phyloP scores from a whole-genome alignment of 2,329 filamentous ascomycete species.

The Trichoderma aggressivum region DNA sequence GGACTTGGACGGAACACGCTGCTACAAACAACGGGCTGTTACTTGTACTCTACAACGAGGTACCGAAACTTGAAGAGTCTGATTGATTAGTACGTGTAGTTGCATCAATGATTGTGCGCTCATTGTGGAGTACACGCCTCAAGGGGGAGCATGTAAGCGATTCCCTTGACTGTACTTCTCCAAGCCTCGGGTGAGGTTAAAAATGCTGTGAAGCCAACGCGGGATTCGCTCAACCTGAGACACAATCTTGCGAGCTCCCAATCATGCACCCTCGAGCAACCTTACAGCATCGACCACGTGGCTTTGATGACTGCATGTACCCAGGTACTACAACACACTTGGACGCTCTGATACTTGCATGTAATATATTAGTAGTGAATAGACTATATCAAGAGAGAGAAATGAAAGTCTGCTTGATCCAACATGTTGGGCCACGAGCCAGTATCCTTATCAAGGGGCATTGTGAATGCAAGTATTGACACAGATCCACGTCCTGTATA shows the following conservation, averaged over 20 bases:
- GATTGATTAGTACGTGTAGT: neutral
- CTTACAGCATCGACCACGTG: neutral
- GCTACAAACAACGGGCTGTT: neutral
- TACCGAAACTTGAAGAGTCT: fast-evolving
- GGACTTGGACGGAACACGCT: neutral
- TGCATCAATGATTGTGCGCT: neutral
- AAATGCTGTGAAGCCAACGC: neutral
- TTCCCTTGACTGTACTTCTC: neutral
- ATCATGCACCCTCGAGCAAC: no score
- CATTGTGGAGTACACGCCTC: no score
- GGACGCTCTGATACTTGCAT: neutral
- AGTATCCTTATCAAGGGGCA: neutral
- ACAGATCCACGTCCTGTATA: neutral
- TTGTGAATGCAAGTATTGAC: no score
- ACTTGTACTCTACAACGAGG: neutral
- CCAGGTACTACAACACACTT: neutral
- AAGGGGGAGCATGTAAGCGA: neutral
- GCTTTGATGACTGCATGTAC: neutral
- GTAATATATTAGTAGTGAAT: no score
- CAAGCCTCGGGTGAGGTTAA: neutral
- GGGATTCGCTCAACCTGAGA: no score
- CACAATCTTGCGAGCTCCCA: no score
- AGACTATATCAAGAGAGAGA: no score
- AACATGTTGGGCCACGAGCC: no score
- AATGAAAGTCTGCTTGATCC: no score